These are phyloP conservation scores for Gleditsia sinensis DNA, from an alignment of 306 rosid genomes.

Conservation along the genomic window DNA sequence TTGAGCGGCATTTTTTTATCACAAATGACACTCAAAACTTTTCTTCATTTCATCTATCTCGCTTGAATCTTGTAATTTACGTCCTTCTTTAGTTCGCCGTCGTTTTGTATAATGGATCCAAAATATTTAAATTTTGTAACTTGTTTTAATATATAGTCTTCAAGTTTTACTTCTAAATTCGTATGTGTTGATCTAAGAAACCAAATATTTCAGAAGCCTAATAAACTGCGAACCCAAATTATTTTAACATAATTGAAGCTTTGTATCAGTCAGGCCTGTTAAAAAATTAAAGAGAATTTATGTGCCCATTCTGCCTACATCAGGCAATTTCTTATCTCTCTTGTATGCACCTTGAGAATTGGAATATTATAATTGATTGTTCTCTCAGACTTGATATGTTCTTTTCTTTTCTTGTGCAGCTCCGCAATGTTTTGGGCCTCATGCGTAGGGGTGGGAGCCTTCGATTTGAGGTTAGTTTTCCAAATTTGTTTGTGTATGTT, in stretches of 20 bases:
- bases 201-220: neutral
- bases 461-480: constrained; percentile 83
- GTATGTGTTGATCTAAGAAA: too few species aligned
- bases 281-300: neutral
- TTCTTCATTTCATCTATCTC: too few species aligned
- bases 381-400: constrained; percentile 33
- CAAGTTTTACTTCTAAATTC: too few species aligned
- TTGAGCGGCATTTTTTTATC: too few species aligned
- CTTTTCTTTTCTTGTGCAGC: constrained; percentile 55
- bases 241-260: neutral
- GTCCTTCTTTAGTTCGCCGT: too few species aligned
- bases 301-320: neutral
- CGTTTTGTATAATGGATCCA: too few species aligned
- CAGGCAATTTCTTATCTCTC: neutral
- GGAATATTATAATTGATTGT: constrained; percentile 1
- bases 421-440: constrained; percentile 89
- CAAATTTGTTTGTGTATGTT: constrained; percentile 2
- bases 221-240: neutral
- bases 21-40: too few species aligned
- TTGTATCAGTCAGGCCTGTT: neutral
- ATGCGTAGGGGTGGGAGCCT: constrained; percentile 85
- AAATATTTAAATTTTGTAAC: too few species aligned
- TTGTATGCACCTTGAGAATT: neutral
- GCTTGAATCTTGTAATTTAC: too few species aligned
- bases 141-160: too few species aligned